Base-by-base conservation (phyloP, 2,329 filamentous ascomycete genomes). In the Fusarium devonianum region DNA sequence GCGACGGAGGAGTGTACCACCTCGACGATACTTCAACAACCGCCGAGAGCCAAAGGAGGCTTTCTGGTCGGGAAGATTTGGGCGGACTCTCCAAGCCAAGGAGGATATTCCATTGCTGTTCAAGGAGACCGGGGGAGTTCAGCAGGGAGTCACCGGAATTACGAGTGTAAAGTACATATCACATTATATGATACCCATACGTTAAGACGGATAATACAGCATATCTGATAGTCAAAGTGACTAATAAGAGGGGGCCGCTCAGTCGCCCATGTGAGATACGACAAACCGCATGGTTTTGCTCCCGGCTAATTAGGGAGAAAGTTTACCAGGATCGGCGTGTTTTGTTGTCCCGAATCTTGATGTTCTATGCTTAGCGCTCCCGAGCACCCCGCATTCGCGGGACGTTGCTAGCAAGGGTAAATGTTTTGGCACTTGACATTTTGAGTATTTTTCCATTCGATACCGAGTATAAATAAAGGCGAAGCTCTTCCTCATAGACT, bases 41-140 rank as follows among this genome's bases (percentile, higher is more conserved):
- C 0, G 11, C 10, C 5, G 56, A 57, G 2, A 56, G 58, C 9
- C 37, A 41, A 13, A 47, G 25, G 8, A 35, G 39, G 4, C 9
- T 48, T 3, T 28, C 35, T 10, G 32, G 17, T 2, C 33, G 34
- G 1, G 47, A 46, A 2, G 38, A 57, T 5, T 4, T 7, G 0
- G 10, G 25, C n/a, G 26, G 32, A 5, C 12, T 56, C 18, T 19
- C 44, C 8, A 62, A 62, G 17, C 51, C 58, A 2, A 59, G 43
- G 16, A 49, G 46, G 11, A 40, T 55, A 25, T 21, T 59, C 6
- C 39, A 38, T 4, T 59, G 34, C n/a, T 35, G 25, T 17, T 59
- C 55, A n/a, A 42, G 8, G 5, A 30, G 45, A 1, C 28, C 40
- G 3, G 55, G 55, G n/a, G 55, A 58, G 17, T 58, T 23, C 14